These are phyloP conservation scores for Penicillium freii DNA, from an alignment of 2,329 filamentous ascomycete species.

Conservation along the genomic window DNA sequence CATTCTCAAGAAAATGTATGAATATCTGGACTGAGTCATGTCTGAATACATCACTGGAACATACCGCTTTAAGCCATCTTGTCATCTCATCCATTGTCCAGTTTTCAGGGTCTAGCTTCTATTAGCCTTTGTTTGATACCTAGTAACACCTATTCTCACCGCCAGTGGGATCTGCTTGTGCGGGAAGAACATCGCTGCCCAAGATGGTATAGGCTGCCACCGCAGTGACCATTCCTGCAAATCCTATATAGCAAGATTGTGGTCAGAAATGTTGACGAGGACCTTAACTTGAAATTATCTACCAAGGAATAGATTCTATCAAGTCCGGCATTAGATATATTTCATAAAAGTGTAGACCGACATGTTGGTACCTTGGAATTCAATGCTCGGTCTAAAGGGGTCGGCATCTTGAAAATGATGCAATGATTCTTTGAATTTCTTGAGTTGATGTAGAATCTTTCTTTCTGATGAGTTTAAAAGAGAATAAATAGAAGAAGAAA, in stretches of 20 bases:
- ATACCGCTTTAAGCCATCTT: constrained; percentile 76
- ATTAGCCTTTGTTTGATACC: constrained; percentile 10
- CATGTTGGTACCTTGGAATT: constrained; percentile 61
- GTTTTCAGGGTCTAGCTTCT: constrained; percentile 54
- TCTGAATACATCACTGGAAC: constrained; percentile 33
- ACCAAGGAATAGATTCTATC: constrained; percentile 69
- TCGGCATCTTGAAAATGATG: constrained; percentile 56
- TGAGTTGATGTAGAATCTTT: not conserved
- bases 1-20: not conserved
- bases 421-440: not conserved
- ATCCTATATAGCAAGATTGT: constrained; percentile 54
- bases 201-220: constrained; percentile 82
- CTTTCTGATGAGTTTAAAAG: not conserved
- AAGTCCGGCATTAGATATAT: constrained; percentile 18
- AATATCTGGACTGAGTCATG: not conserved
- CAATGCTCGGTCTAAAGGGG: constrained; percentile 65
- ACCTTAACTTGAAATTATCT: constrained; percentile 22
- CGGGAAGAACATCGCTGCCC: constrained; percentile 80
- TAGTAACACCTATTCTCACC: constrained; percentile 44
- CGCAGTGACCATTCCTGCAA: constrained; percentile 76
- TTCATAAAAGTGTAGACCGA: not conserved
- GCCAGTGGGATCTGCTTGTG: constrained; percentile 71
- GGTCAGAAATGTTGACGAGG: constrained; percentile 21
- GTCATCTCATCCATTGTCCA: constrained; percentile 82
- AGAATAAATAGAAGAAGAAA: not conserved